Base-by-base conservation (phyloP, 805 yeast species). In the Kazachstania kunashirensis region DNA sequence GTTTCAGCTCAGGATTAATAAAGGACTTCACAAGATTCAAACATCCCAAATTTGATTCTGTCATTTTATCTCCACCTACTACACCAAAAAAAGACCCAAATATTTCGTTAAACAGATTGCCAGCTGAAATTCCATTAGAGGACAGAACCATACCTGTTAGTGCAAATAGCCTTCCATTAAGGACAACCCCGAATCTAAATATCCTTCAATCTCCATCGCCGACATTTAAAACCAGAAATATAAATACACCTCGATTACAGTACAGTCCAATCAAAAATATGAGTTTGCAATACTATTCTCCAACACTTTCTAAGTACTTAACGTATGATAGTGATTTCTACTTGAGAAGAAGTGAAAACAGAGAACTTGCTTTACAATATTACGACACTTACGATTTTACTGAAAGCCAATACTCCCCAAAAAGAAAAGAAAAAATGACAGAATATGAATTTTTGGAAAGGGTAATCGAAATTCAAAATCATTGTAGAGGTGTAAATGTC, bases 401-500 rank as follows among this genome's bases (percentile, higher is more conserved):
- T 25, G 55, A 57, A 6, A 38, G 43, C 3, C 43, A 44, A 17
- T 56, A 53, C 31, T 57, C 62, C 3, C 62, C 62, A 4, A 39
- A 29, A n/a, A 47, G 55, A 19, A 52, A 41, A 34, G 40, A 50
- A 26, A 44, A 41, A 28, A 56, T 57, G 61, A 47, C 55, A 3
- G 62, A 54, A 41, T 37, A 33, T 23, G 53, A 52, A 32, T 57
- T 50, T 42, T 43, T 50, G 34, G 54, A 45, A 7, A 36, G 36
- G 5, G 69, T 79, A 26, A 59, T 68, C 26, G 63, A 60, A 38
- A 61, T 86, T 13, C 95, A 86, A 54, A 73, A 92, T 0, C 59
- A 77, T 17, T 70, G 83, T 13, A 65, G 84, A 45, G 94, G 92
- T 14, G 76, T 83, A 0, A 64, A 75, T 28, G 62, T 73, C 38